Base-by-base conservation (phyloP, 768 basidiomycete genomes). In the Chalciporus chontae region DNA sequence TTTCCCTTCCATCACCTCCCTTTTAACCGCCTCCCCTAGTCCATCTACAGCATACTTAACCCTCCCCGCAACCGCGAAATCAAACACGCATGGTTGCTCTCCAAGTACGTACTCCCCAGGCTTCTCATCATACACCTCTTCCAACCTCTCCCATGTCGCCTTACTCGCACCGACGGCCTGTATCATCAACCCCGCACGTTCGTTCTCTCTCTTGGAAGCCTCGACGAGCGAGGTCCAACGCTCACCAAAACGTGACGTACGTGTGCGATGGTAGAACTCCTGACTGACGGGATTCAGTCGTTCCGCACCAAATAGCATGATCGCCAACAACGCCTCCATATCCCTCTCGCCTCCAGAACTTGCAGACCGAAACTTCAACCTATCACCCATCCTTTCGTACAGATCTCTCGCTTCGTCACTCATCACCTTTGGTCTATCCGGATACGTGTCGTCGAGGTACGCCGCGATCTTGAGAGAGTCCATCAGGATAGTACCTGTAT, bases 371-470 rank as follows among this genome's bases (percentile, higher is more conserved):
- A 56, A 43, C 4, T 60, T 51, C n/a, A 58, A 51, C 1, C 49
- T 14, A 31, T 60, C 47, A 0, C 55, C 40, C 47, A 72, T 69
- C 0, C 64, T 65, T 3, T 65, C 59, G 32, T 77, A 67, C 0
- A 73, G 47, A 0, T 64, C 72, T 9, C 54, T 53, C 2, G 63
- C 67, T 0, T 64, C 67, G 5, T 45, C 36, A 1, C 72, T 74
- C 52, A 79, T 59, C 17, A 79, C 56, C 8, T 42, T 54, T 2
- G 73, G 73, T 0, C 73, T 69, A 42, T 69, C 61, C 0, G 80
- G 77, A 54, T 80, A 82, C 1, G 69, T 67, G 2, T 66, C 62
- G 47, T 82, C 80, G 48, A 82, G 69, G 59, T 83, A 80, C 14
- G 67, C 54, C 1, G 76, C 78, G 48, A 83, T 81, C 27, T 52